Percentiles rank a stretch among this genome's conserved stretches.
These are phyloP conservation scores for Ophiostoma montium DNA, from an alignment of 2,329 filamentous ascomycete species.

Conservation along the genomic window DNA sequence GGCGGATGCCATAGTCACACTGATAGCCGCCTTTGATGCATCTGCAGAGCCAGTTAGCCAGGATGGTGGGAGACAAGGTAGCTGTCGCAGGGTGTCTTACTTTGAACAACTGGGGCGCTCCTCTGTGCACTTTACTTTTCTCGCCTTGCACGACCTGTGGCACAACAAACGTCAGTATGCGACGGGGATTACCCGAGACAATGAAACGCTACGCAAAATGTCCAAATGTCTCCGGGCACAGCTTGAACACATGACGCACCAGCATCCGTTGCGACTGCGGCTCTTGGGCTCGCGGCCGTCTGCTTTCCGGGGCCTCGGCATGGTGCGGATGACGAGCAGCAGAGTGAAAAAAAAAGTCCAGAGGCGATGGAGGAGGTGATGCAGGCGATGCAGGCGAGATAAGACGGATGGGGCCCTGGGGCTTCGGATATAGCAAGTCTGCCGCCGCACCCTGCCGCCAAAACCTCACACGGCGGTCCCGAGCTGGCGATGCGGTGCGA, in stretches of 20 bases:
- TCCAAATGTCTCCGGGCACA: too few species aligned
- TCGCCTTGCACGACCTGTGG: conserved; percentile 60
- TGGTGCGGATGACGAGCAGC: conserved; percentile 15
- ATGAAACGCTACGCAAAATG: not conserved
- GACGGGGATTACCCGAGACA: not conserved
- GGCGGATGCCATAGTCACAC: conserved; percentile 68
- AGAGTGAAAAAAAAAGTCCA: not conserved
- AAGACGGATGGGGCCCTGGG: not conserved
- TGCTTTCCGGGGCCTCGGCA: conserved; percentile 54
- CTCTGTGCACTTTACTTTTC: conserved; percentile 64
- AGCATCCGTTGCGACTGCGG: conserved; percentile 54
- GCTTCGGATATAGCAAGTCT: too few species aligned
- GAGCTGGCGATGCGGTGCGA: not conserved
- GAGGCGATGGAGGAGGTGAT: not conserved
- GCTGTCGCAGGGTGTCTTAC: conserved; percentile 19
- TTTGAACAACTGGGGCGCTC: conserved; percentile 60
- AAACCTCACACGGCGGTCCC: too few species aligned
- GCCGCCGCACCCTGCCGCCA: too few species aligned
- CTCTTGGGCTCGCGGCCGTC: conserved; percentile 51
- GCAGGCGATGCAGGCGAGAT: not conserved
- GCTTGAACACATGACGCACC: conserved; percentile 35
- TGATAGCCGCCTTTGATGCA: conserved; percentile 57
- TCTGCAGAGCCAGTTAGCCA: conserved; percentile 16
- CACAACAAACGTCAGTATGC: not conserved
- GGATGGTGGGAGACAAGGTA: not conserved